Evolutionary conservation across 257 asterid genomes (phyloP), one percentile per base, ranked within the genome.

Genomic region (Asclepias syriaca): DNA sequence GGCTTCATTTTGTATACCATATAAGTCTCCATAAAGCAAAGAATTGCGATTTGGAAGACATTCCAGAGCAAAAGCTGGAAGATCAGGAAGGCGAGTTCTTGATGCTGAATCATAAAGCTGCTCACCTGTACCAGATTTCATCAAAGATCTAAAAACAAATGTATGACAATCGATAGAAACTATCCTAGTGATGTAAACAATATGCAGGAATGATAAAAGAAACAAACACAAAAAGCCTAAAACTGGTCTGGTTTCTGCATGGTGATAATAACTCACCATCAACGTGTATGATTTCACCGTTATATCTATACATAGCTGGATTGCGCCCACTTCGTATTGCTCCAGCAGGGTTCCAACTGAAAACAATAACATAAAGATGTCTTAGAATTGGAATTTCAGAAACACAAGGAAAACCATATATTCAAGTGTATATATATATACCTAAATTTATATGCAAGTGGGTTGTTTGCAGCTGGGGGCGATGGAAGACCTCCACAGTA

Each of bases 401-500:
- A 29, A 58, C 12, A 37, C 29, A 39, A 69, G 24, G 39, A 53
- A 65, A n/a, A 40, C 27, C 27, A 24, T 24, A 24, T 24, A 24
- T 24, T 24, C 27, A 24, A 24, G 27, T 24, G 27, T 24, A 29
- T 11, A 39, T 40, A 43, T 8, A 22, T 32, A 69, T 74, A 93
- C 98, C 98, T 93, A 80, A 94, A 94, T 75, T 94, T 94, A 83
- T 89, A 91, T 74, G 97, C 99, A 80, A 94, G 78, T 21, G 99
- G 89, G 68, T 94, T 94, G 85, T 91, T 91, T 71, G 97, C 99
- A 73, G 97, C 96, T 73, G 85, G 89, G 16, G 97, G 99, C 57
- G 99, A 86, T 71, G 99, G 99, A 68, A 94, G 96, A 71, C 97
- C 99, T 37, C 97, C 99, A 61, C 97, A 94, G 65, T 91, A 94